A percentile compares a stretch with the other conserved stretches of the same genome.
Evolutionary conservation across 2,329 filamentous ascomycete genomes (phyloP).

Genomic region (Xylaria sp.): DNA sequence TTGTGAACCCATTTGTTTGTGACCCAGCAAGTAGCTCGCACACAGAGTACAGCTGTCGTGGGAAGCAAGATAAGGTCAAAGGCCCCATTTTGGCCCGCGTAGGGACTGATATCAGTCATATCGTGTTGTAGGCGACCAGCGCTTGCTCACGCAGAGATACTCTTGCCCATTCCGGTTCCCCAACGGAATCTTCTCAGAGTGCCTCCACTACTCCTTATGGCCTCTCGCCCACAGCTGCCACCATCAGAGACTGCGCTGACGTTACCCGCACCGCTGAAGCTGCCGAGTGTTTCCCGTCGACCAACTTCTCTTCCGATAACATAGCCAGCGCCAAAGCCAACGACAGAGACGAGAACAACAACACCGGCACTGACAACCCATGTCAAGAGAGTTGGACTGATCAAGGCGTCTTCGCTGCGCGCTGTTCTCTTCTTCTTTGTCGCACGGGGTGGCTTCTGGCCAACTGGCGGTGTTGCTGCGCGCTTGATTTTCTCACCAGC

Average conservation of each 20-base stretch:
- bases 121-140: background rate
- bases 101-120: background rate
- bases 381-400: constrained; percentile 57
- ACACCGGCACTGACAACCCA: constrained; percentile 64
- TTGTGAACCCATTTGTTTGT: background rate
- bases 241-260: constrained; percentile 38
- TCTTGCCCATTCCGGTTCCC: constrained; percentile 46
- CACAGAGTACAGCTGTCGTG: background rate
- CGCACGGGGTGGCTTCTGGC: constrained; percentile 39
- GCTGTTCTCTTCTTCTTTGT: constrained; percentile 56
- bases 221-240: constrained; percentile 48
- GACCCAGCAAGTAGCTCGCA: background rate
- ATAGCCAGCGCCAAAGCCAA: constrained; percentile 64
- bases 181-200: constrained; percentile 51
- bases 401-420: constrained; percentile 37
- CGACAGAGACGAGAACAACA: constrained; percentile 61
- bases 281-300: constrained; percentile 51
- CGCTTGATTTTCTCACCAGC: background rate
- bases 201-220: constrained; percentile 46
- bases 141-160: constrained; percentile 41
- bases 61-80: background rate
- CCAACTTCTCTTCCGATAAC: constrained; percentile 63
- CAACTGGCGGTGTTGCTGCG: constrained; percentile 29
- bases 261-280: constrained; percentile 40
- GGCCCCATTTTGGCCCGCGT: background rate